phyloP scores from a whole-genome alignment of 176 grass and related monocot genomes.

The Hordeum marinum region DNA sequence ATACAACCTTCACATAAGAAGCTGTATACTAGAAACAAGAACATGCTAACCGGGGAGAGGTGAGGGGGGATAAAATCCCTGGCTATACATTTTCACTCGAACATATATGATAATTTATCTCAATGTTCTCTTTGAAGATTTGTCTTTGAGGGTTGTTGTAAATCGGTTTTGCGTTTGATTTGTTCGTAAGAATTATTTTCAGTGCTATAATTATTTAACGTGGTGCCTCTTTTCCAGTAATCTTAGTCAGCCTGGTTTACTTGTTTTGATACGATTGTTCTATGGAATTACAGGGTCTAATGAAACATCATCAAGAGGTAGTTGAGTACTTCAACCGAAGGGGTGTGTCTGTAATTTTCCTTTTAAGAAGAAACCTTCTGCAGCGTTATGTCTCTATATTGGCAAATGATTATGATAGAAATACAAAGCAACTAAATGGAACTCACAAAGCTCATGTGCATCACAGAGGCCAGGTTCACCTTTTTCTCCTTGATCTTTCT shows the following conservation, averaged over 20 bases:
- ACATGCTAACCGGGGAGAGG: too few relatives aligned
- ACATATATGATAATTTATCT: not conserved
- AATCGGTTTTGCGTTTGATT: not conserved
- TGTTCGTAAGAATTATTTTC: not conserved
- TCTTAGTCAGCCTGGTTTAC: not conserved
- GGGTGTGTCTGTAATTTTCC: slow-evolving; percentile 77
- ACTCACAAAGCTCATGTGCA: slow-evolving; percentile 87
- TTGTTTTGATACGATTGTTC: slow-evolving; percentile 14
- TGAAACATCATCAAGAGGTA: slow-evolving; percentile 73
- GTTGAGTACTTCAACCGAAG: slow-evolving; percentile 75
- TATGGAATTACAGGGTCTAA: slow-evolving; percentile 56
- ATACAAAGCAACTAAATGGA: slow-evolving; percentile 77
- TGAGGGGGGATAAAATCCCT: too few relatives aligned
- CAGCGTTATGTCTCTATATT: slow-evolving; percentile 78
- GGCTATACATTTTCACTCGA: too few relatives aligned
- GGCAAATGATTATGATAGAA: slow-evolving; percentile 73
- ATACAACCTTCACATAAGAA: not conserved
- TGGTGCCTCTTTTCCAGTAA: not conserved
- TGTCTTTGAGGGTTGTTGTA: not conserved
- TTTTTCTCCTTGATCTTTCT: slow-evolving; percentile 7
- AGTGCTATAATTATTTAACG: not conserved
- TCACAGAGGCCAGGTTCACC: slow-evolving; percentile 47
- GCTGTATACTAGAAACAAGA: not conserved
- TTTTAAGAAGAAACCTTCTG: slow-evolving; percentile 90
- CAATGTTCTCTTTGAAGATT: not conserved